Conservation (phyloP, 768 basidiomycete species). For the Hemileccinum rubropunctum region DNA sequence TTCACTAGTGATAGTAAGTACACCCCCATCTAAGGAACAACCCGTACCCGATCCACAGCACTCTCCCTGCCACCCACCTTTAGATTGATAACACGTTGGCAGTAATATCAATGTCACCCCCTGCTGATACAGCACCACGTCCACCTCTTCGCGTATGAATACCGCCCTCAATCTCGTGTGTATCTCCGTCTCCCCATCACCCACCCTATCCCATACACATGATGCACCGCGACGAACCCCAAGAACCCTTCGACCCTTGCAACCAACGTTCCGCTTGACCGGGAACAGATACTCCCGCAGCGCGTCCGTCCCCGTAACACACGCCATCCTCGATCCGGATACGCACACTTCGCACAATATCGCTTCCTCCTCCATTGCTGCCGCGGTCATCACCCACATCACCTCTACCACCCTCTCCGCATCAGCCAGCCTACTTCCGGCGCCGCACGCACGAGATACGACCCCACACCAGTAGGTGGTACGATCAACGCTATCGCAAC, state of each 20-base stretch:
- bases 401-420: too few relatives aligned
- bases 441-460: constrained; percentile 74
- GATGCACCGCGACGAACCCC: constrained; percentile 70
- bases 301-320: constrained; percentile 8
- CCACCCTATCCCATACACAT: constrained; percentile 74
- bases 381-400: background rate
- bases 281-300: constrained; percentile 70
- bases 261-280: constrained; percentile 50
- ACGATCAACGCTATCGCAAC: constrained; percentile 93
- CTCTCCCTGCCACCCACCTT: constrained; percentile 14
- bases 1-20: too few relatives aligned
- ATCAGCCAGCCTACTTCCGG: too few relatives aligned
- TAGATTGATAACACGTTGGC: constrained; percentile 55
- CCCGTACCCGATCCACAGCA: constrained; percentile 11
- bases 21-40: too few relatives aligned
- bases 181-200: constrained; percentile 1
- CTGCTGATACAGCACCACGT: constrained; percentile 61
- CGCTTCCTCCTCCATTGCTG: background rate
- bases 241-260: constrained; percentile 55
- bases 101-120: constrained; percentile 40
- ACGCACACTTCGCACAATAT: constrained; percentile 53
- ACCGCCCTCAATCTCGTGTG: constrained; percentile 48
- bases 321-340: constrained; percentile 51
- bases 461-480: constrained; percentile 64
- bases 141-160: constrained; percentile 46